Evolutionary conservation across 257 asterid genomes (phyloP), one percentile per base, ranked within the genome.

Genomic region (Lithospermum erythrorhizon): DNA sequence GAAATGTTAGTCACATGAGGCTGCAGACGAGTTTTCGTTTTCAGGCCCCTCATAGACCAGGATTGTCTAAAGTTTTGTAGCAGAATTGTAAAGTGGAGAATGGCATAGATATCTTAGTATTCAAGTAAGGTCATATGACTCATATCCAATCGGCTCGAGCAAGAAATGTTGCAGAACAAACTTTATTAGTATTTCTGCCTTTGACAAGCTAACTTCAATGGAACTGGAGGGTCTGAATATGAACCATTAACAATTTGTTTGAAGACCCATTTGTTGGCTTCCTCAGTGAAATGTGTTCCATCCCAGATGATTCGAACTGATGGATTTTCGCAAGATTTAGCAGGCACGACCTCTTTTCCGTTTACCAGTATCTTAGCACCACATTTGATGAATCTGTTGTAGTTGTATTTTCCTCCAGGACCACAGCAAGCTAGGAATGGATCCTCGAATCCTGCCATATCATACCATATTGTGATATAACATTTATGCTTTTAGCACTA

Each of bases 341-440:
- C 88, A 4, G 74, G 51, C 17, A 82, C 77, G 11, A 68, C 59
- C 74, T 81, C 88, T 45, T 69, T 75, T 35, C 96, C 95, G 7
- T 80, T 82, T 45, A 83, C 73, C 48, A 72, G 19, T 53, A 52
- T 80, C 70, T 74, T 80, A 65, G 76, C 70, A 58, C 96, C 95
- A 71, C 94, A 88, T 65, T 71, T 75, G 11, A 22, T 53, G 27
- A 72, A 71, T 62, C 84, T 68, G 65, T 83, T 76, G 74, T 85
- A 83, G 68, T 88, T 88, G 61, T 81, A 88, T 48, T 78, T 81
- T 54, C 96, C 95, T 22, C 93, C 96, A 73, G 73, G 81, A 2
- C 96, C 95, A 63, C 96, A 88, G 59, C 96, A 88, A 72, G 66
- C 89, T 24, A 78, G 68, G 61, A 88, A 80, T 3, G 90, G 93